Conservation (phyloP, 768 basidiomycete genomes). For the Boletus vinaceobasis region DNA sequence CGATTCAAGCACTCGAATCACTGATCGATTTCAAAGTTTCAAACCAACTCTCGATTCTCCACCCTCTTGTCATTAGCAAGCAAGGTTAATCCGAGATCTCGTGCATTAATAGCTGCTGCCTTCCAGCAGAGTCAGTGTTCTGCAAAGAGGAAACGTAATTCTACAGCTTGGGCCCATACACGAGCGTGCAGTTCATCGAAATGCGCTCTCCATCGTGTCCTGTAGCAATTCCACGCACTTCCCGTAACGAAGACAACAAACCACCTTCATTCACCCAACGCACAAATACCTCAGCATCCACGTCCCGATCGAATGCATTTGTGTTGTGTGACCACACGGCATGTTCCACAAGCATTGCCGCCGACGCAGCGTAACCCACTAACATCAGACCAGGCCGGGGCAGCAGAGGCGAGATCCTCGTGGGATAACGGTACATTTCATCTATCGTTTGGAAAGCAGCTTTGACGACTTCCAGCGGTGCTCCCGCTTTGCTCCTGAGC, state of each 20-base stretch:
- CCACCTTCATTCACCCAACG: slow-evolving; percentile 48
- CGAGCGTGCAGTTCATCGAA: slow-evolving; percentile 15
- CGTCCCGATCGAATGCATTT: slow-evolving; percentile 29
- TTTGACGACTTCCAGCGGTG: slow-evolving; percentile 34
- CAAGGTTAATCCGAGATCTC: too few relatives aligned
- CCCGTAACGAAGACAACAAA: slow-evolving; percentile 25
- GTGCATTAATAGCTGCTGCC: too few relatives aligned
- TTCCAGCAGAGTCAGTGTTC: neutral
- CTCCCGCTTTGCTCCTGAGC: slow-evolving; percentile 29
- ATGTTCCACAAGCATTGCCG: slow-evolving; percentile 63
- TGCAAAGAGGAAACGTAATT: neutral
- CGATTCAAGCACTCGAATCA: too few relatives aligned
- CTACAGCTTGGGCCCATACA: slow-evolving; percentile 22
- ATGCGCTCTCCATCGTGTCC: slow-evolving; percentile 3
- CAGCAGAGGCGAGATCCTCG: slow-evolving; percentile 41
- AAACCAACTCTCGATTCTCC: neutral
- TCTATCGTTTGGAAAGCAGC: slow-evolving; percentile 40
- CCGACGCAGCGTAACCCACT: slow-evolving; percentile 52
- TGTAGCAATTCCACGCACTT: slow-evolving; percentile 15
- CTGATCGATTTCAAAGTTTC: neutral
- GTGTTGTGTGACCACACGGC: slow-evolving; percentile 52
- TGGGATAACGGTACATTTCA: slow-evolving; percentile 37
- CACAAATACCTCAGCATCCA: slow-evolving; percentile 51
- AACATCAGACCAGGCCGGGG: slow-evolving; percentile 59
- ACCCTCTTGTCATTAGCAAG: neutral